These are phyloP conservation scores for Metschnikowia noctiluminum DNA, from an alignment of 805 yeast genomes.

Conservation along the genomic window DNA sequence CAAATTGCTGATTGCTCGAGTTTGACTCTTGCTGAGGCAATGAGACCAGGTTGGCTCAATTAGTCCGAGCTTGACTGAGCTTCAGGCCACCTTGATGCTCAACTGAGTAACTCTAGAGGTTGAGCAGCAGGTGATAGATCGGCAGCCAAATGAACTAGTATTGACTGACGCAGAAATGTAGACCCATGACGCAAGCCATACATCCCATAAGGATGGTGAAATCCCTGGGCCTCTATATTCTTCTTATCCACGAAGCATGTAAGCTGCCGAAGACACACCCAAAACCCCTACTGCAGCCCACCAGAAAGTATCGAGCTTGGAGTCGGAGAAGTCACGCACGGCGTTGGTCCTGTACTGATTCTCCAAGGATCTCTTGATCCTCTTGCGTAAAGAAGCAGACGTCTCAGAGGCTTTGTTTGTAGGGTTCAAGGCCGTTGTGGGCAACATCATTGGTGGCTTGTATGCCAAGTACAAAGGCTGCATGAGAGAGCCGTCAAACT, in stretches of 20 bases:
- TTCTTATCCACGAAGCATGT: constrained; percentile 22
- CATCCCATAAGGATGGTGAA: too few species aligned
- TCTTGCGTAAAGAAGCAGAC: constrained; percentile 31
- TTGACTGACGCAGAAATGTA: too few species aligned
- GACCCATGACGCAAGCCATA: too few species aligned
- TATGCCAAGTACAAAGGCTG: constrained; percentile 92
- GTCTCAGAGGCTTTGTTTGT: constrained; percentile 47
- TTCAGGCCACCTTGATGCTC: too few species aligned
- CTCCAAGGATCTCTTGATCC: constrained; percentile 71
- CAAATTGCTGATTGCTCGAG: too few species aligned
- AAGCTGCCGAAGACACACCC: constrained; percentile 37
- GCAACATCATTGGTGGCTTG: constrained; percentile 94
- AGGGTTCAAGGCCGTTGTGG: constrained; percentile 88
- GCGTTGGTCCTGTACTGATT: constrained; percentile 81
- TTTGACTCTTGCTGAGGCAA: too few species aligned
- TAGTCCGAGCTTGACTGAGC: too few species aligned
- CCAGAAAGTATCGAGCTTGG: constrained; percentile 49
- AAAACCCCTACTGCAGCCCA: constrained; percentile 49
- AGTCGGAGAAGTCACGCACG: constrained; percentile 37
- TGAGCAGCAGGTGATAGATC: too few species aligned
- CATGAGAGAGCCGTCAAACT: constrained; percentile 73
- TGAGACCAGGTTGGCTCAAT: too few species aligned
- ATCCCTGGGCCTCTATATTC: too few species aligned
- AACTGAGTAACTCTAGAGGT: too few species aligned
- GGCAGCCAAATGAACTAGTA: too few species aligned